Evolutionary conservation across 768 basidiomycete genomes (phyloP).

Genomic region (Exsudoporus frostii): DNA sequence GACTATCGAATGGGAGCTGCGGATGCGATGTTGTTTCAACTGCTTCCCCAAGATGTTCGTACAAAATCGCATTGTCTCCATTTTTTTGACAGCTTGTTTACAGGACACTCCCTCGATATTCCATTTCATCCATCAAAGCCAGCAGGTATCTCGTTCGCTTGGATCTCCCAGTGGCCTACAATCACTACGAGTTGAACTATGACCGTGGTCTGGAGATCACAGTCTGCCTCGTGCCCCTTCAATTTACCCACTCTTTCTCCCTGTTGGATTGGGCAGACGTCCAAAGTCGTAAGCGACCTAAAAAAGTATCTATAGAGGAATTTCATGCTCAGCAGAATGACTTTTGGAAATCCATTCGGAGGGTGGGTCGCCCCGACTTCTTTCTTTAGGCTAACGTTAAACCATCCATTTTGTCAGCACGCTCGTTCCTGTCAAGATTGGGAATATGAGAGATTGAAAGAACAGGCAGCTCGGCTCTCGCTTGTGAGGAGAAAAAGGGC

Average conservation of each 20-base stretch:
- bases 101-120: neutral
- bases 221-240: neutral
- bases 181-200: neutral
- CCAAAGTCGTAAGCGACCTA: neutral
- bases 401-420: constrained; percentile 1
- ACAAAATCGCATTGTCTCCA: neutral
- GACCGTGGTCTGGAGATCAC: accelerated
- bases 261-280: neutral
- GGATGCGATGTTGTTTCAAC: constrained; percentile 8
- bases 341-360: neutral
- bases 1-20: constrained; percentile 11
- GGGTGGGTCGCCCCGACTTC: neutral
- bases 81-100: neutral
- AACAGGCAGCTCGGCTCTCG: constrained; percentile 1
- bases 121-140: too few species aligned
- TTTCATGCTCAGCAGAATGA: neutral
- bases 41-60: constrained; percentile 13
- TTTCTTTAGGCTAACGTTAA: neutral
- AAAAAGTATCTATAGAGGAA: neutral
- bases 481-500: constrained; percentile 1
- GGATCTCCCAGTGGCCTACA: neutral
- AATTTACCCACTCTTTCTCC: neutral
- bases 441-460: neutral
- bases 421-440: neutral
- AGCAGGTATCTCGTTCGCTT: neutral